A percentile compares a stretch with the other conserved stretches of the same genome.
These are phyloP conservation scores for Aspergillus texensis DNA, from an alignment of 2,329 filamentous ascomycete genomes.

Conservation along the genomic window DNA sequence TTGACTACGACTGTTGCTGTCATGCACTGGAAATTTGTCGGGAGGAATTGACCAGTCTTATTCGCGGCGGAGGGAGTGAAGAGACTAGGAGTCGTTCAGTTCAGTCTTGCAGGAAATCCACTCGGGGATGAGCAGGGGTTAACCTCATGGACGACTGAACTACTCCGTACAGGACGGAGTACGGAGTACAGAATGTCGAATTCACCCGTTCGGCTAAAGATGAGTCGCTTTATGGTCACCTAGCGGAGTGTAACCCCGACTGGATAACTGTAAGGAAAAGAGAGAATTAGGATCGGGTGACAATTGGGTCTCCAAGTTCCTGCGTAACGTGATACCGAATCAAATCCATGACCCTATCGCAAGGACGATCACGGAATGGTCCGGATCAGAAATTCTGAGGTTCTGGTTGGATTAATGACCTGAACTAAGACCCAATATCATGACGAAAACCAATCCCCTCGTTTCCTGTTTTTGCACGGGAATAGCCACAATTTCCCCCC, in stretches of 20 bases:
- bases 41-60: not conserved
- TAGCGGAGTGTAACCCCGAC: not conserved
- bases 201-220: not conserved
- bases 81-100: too few relatives aligned
- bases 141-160: too few relatives aligned
- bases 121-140: not conserved
- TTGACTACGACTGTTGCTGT: not conserved
- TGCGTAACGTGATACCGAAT: not conserved
- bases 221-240: not conserved
- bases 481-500: not conserved
- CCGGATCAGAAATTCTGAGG: not conserved
- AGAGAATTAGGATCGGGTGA: not conserved
- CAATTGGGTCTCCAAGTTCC: constrained; percentile 1
- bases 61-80: not conserved
- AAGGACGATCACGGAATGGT: constrained; percentile 1
- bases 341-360: not conserved
- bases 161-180: too few relatives aligned
- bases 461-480: not conserved
- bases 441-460: not conserved
- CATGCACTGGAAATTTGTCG: not conserved
- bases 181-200: not conserved
- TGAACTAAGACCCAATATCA: not conserved
- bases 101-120: not conserved
- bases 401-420: not conserved
- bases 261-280: not conserved